Conservation (phyloP, 805 yeast species). For the Saccharomycopsis malanga region DNA sequence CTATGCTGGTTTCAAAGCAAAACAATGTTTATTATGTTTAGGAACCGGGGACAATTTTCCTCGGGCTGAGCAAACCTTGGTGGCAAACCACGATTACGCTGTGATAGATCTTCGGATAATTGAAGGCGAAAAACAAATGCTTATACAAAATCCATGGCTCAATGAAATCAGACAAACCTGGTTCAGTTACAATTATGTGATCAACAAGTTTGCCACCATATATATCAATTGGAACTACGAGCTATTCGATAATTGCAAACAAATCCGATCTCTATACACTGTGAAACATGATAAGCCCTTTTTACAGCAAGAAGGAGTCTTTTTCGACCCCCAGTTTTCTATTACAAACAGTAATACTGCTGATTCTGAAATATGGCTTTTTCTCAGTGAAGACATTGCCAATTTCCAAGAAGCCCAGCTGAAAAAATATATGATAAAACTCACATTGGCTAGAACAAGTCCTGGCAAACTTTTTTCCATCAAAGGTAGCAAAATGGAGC, state of each 20-base stretch:
- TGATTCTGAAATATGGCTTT: conserved; percentile 36
- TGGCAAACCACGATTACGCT: conserved; percentile 66
- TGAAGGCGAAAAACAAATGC: conserved; percentile 23
- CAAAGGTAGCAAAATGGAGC: conserved; percentile 8
- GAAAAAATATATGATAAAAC: conserved; percentile 22
- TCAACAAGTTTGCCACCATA: conserved; percentile 38
- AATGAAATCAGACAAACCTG: conserved; percentile 20
- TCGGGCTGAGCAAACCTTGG: conserved; percentile 26
- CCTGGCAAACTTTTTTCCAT: conserved; percentile 28
- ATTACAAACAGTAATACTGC: conserved; percentile 30
- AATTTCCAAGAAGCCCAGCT: not conserved
- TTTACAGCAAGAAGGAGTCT: conserved; percentile 14
- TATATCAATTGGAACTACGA: conserved; percentile 64
- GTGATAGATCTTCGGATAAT: conserved; percentile 35
- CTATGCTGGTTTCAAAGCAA: conserved; percentile 27
- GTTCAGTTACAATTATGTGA: conserved; percentile 28
- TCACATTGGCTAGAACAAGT: conserved; percentile 26
- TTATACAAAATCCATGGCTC: conserved; percentile 43
- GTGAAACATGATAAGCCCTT: not conserved
- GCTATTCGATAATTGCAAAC: conserved; percentile 29
- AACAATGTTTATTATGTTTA: conserved; percentile 46
- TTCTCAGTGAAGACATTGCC: conserved; percentile 32
- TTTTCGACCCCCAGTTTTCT: conserved; percentile 38
- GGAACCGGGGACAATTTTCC: conserved; percentile 53
- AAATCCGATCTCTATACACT: not conserved